These are phyloP conservation scores for Boletus subcaerulescens DNA, from an alignment of 768 basidiomycete genomes.

Conservation along the genomic window DNA sequence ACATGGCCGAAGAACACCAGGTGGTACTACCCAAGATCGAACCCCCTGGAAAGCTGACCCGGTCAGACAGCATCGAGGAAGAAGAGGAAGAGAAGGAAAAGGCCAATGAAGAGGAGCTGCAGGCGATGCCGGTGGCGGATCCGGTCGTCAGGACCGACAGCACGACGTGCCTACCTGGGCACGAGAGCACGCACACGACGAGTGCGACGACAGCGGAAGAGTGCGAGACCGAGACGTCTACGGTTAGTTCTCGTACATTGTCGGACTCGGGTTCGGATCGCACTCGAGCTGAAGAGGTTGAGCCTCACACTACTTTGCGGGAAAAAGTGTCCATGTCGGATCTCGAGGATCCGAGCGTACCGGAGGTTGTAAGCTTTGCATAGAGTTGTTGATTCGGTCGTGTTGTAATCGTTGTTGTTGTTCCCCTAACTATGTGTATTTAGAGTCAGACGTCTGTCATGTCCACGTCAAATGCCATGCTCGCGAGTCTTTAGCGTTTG, in stretches of 20 bases:
- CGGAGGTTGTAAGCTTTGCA: slow-evolving; percentile 12
- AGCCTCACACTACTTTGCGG: slow-evolving; percentile 21
- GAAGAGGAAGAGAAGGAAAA: slow-evolving; percentile 28
- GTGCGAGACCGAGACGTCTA: slow-evolving; percentile 20
- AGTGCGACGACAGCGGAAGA: slow-evolving; percentile 11
- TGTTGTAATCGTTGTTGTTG: not conserved
- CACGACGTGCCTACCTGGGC: not conserved
- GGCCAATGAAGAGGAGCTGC: slow-evolving; percentile 8
- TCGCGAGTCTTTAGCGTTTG: too few species aligned
- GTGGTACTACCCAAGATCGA: slow-evolving; percentile 20
- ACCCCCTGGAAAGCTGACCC: slow-evolving; percentile 22
- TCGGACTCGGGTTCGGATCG: slow-evolving; percentile 30
- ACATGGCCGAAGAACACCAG: slow-evolving; percentile 12
- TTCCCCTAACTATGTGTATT: slow-evolving; percentile 26
- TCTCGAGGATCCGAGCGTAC: slow-evolving; percentile 25
- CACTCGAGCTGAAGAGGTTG: slow-evolving; percentile 24
- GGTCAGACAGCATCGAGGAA: slow-evolving; percentile 34
- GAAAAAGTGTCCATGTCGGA: slow-evolving; percentile 24
- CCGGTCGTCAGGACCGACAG: not conserved
- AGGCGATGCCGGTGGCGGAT: not conserved
- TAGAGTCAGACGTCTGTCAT: slow-evolving; percentile 7
- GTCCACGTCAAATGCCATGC: too few species aligned
- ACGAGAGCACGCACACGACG: slow-evolving; percentile 1
- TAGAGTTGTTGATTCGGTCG: not conserved
- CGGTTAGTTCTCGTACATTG: slow-evolving; percentile 24